phyloP scores from a whole-genome alignment of 129 eudicot species.

The Flaveria sonorensis region DNA sequence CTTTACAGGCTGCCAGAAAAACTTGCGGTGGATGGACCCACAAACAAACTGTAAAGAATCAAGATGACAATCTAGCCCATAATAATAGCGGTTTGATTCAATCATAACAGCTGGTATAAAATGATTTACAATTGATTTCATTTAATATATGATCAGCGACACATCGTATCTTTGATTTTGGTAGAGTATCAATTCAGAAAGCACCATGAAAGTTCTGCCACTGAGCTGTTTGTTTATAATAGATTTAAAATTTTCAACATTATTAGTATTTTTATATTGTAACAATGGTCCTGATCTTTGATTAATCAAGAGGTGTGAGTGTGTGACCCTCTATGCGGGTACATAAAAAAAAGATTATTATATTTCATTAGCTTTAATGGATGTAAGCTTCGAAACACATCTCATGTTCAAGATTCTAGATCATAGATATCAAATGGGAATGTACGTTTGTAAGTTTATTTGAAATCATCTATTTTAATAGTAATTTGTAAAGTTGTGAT shows the following conservation, averaged over 20 bases:
- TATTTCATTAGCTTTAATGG: too few species aligned
- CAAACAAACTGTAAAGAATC: constrained; percentile 42
- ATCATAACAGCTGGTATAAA: constrained; percentile 38
- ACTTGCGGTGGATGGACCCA: constrained; percentile 50
- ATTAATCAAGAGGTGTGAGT: background rate
- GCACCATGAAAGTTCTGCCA: constrained; percentile 50
- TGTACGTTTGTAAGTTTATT: too few species aligned
- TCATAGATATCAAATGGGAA: too few species aligned
- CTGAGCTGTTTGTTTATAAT: constrained; percentile 11
- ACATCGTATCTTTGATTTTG: constrained; percentile 31
- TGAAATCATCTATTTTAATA: too few species aligned
- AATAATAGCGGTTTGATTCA: constrained; percentile 14
- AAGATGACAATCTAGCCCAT: constrained; percentile 29
- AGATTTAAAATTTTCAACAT: background rate
- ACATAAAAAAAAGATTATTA: too few species aligned
- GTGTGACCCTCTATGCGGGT: background rate
- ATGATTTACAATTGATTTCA: constrained; percentile 32
- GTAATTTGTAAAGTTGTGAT: too few species aligned
- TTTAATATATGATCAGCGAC: constrained; percentile 7
- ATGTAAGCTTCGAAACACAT: too few species aligned
- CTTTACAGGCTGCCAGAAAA: constrained; percentile 92
- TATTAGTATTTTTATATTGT: background rate
- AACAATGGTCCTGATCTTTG: background rate
- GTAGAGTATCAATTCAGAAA: constrained; percentile 23
- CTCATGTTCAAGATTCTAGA: too few species aligned